Conservation (phyloP, 257 asterid species). For the Jasminum sambac region DNA sequence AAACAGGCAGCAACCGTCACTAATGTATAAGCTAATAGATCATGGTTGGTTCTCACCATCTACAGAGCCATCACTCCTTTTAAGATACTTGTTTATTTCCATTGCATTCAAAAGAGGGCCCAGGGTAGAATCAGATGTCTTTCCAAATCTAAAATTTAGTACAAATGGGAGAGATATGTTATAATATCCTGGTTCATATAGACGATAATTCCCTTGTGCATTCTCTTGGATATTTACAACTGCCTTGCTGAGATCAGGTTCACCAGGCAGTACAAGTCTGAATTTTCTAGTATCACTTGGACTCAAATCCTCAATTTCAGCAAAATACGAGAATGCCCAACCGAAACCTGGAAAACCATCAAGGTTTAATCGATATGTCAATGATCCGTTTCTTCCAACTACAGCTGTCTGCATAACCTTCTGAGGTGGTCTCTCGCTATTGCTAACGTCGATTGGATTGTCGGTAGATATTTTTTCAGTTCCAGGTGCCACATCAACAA, state of each 20-base stretch:
- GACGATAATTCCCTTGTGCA: constrained; percentile 80
- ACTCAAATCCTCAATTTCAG: constrained; percentile 80
- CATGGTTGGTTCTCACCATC: constrained; percentile 58
- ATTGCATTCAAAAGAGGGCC: constrained; percentile 95
- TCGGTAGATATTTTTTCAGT: constrained; percentile 75
- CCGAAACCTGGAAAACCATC: constrained; percentile 92
- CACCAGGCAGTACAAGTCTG: constrained; percentile 72
- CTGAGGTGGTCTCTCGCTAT: constrained; percentile 75
- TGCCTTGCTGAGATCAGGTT: constrained; percentile 74
- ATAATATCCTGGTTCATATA: constrained; percentile 90
- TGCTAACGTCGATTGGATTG: constrained; percentile 64
- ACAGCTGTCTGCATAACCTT: constrained; percentile 99
- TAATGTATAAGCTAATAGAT: neutral
- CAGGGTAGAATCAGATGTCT: constrained; percentile 76
- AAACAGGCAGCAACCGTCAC: neutral
- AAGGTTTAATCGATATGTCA: constrained; percentile 87
- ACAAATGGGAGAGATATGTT: constrained; percentile 87
- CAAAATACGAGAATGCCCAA: constrained; percentile 93
- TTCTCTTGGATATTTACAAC: constrained; percentile 87
- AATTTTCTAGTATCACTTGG: constrained; percentile 66
- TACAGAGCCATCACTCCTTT: constrained; percentile 69
- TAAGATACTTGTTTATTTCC: constrained; percentile 81
- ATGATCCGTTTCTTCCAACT: constrained; percentile 88
- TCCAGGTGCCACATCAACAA: constrained; percentile 95
- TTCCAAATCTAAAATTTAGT: constrained; percentile 66